phyloP scores from a whole-genome alignment of 208 protist species.

The Trypanosoma mega region DNA sequence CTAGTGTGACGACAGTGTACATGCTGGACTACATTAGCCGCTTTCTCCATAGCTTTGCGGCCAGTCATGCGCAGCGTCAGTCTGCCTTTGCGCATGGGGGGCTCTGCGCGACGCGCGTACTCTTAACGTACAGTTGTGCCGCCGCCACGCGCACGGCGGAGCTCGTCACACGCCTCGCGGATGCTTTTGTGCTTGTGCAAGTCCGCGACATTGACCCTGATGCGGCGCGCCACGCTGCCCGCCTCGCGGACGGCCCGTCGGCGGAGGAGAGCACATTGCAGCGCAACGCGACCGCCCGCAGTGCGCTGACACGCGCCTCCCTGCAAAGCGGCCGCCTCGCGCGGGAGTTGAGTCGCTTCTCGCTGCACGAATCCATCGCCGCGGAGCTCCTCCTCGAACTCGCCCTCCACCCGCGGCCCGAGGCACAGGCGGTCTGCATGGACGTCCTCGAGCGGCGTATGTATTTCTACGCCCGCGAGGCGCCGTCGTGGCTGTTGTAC shows the following conservation, averaged over 20 bases:
- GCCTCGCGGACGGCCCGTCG: conserved; percentile 7
- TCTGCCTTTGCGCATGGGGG: conserved; percentile 55
- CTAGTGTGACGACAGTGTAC: conserved; percentile 30
- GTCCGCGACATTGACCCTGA: conserved; percentile 88
- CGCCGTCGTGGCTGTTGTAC: conserved; percentile 64
- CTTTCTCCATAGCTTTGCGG: conserved; percentile 83
- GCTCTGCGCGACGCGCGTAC: conserved; percentile 49
- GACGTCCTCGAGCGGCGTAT: conserved; percentile 70
- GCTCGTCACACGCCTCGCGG: conserved; percentile 55
- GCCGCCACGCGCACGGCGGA: conserved; percentile 47
- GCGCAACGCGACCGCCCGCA: conserved; percentile 28
- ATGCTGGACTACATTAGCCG: conserved; percentile 63
- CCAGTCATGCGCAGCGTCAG: conserved; percentile 75
- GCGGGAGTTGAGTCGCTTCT: conserved; percentile 80
- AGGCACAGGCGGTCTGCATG: conserved; percentile 47
- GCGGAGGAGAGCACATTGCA: conserved; percentile 21
- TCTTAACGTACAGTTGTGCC: conserved; percentile 41
- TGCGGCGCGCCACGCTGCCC: conserved; percentile 33
- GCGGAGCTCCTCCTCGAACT: conserved; percentile 68
- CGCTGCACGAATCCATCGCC: conserved; percentile 81
- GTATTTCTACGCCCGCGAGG: conserved; percentile 84
- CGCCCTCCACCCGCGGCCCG: conserved; percentile 28
- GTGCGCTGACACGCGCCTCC: conserved; percentile 51
- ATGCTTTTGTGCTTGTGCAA: conserved; percentile 73
- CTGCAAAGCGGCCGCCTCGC: conserved; percentile 77